phyloP scores from a whole-genome alignment of 2,329 filamentous ascomycete genomes.

The Talaromyces sp. region DNA sequence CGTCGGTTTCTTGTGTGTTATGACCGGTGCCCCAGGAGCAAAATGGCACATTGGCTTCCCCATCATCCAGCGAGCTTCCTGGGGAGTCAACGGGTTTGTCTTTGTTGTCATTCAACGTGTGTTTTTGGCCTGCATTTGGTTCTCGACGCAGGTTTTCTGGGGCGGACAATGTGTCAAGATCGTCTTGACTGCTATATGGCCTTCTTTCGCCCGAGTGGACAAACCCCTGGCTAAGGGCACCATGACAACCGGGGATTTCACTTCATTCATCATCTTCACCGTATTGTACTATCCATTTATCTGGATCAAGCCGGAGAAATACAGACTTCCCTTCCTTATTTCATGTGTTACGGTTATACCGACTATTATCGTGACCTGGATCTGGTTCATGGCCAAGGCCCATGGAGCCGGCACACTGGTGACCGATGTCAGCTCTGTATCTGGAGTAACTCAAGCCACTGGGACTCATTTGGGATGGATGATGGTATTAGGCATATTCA shows the following conservation, averaged over 20 bases:
- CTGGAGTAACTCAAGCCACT: constrained; percentile 1
- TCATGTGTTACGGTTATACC: neutral
- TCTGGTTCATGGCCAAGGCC: constrained; percentile 9
- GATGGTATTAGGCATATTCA: constrained; percentile 9
- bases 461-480: constrained; percentile 7
- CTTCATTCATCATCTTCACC: constrained; percentile 3
- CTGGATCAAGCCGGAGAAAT: constrained; percentile 11
- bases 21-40: neutral
- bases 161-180: constrained; percentile 7
- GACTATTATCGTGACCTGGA: constrained; percentile 7
- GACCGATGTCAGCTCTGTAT: neutral
- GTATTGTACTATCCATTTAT: neutral
- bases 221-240: neutral
- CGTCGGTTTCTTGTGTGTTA: constrained; percentile 2
- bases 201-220: neutral
- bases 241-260: constrained; percentile 7
- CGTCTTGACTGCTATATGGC: constrained; percentile 5
- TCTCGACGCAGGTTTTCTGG: constrained; percentile 6
- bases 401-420: constrained; percentile 3
- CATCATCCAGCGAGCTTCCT: neutral
- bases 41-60: constrained; percentile 12
- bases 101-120: constrained; percentile 8
- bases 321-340: constrained; percentile 1
- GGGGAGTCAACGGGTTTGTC: constrained; percentile 5
- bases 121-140: constrained; percentile 8